phyloP scores from a whole-genome alignment of 108 stramenopile genomes.

The Cyclostephanos tholiformis region DNA sequence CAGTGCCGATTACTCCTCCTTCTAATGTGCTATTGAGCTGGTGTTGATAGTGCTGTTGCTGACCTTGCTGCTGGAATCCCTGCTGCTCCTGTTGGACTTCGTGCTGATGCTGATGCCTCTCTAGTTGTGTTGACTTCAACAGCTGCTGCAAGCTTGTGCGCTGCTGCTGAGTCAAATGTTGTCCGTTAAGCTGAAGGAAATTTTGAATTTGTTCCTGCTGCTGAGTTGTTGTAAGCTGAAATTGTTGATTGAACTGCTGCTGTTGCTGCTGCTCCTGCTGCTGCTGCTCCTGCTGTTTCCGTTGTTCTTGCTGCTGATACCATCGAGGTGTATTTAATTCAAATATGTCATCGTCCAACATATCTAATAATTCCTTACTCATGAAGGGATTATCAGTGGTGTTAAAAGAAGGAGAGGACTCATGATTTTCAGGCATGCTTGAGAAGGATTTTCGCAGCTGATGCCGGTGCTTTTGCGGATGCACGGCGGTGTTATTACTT shows the following conservation, averaged over 20 bases:
- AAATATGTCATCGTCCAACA: constrained; percentile 31
- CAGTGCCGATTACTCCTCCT: not conserved
- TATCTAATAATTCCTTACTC: constrained; percentile 23
- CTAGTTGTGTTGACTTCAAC: constrained; percentile 7
- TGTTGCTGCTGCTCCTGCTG: constrained; percentile 32
- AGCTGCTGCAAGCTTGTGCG: constrained; percentile 31
- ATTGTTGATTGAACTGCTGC: constrained; percentile 5
- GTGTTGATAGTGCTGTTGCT: not conserved
- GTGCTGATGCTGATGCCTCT: constrained; percentile 5
- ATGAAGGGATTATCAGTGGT: constrained; percentile 31
- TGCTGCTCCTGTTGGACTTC: not conserved
- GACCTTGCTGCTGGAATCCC: too few species aligned
- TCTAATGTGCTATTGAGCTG: not conserved
- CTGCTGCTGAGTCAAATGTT: constrained; percentile 37
- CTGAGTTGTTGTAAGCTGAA: not conserved
- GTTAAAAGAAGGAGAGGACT: constrained; percentile 8
- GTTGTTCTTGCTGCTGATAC: constrained; percentile 18
- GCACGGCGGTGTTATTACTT: not conserved
- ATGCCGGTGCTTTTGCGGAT: constrained; percentile 2
- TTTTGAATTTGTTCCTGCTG: constrained; percentile 34
- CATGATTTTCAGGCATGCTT: not conserved
- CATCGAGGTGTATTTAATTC: constrained; percentile 17
- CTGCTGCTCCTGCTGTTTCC: constrained; percentile 1
- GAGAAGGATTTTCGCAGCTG: constrained; percentile 7
- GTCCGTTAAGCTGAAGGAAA: constrained; percentile 35